These are phyloP conservation scores for Botrytis elliptica DNA, from an alignment of 2,329 filamentous ascomycete genomes.

Conservation along the genomic window DNA sequence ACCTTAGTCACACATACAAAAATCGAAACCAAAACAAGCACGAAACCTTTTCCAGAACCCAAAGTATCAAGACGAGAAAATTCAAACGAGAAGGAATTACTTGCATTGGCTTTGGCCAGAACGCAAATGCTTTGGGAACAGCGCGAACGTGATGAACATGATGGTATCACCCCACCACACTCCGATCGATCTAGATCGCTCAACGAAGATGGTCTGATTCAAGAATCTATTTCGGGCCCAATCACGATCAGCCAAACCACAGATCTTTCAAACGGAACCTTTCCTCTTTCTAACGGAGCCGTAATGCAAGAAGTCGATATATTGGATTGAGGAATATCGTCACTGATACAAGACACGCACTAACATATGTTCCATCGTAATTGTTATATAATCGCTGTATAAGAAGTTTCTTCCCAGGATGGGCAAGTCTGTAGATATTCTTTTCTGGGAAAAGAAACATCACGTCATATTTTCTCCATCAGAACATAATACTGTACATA, in stretches of 20 bases:
- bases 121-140: constrained; percentile 53
- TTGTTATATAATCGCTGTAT: constrained; percentile 9
- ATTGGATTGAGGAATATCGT: not conserved
- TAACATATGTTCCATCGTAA: not conserved
- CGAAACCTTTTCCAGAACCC: constrained; percentile 53
- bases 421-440: not conserved
- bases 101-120: constrained; percentile 52
- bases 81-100: constrained; percentile 57
- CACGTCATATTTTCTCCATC: not conserved
- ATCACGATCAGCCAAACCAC: not conserved
- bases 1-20: constrained; percentile 44
- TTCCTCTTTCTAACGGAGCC: constrained; percentile 1
- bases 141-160: constrained; percentile 43
- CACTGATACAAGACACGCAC: not conserved
- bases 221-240: constrained; percentile 9
- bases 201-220: constrained; percentile 24
- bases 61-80: constrained; percentile 54
- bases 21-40: constrained; percentile 47
- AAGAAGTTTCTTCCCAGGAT: not conserved
- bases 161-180: constrained; percentile 37
- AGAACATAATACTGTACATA: not conserved
- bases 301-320: not conserved
- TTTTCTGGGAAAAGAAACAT: not conserved
- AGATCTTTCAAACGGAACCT: constrained; percentile 8
- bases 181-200: constrained; percentile 37